Evolutionary conservation across 176 grass and related monocot species (phyloP).

Genomic region (Ensete ventricosum): DNA sequence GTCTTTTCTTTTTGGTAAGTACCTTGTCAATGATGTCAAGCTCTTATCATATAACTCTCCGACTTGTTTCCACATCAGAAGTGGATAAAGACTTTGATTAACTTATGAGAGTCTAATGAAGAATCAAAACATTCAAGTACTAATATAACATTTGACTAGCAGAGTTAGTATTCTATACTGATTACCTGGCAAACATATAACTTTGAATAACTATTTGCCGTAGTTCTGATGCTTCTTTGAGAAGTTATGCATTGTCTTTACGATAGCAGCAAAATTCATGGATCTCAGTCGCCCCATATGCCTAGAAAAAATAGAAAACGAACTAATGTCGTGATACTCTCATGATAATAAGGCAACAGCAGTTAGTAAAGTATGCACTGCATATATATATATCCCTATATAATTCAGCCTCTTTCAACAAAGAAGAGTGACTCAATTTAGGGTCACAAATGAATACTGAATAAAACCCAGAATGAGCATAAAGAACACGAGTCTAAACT

Average conservation of each 20-base stretch:
- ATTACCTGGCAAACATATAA: background rate
- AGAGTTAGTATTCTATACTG: background rate
- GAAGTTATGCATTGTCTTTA: conserved; percentile 73
- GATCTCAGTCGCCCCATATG: conserved; percentile 78
- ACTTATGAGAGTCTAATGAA: too few species aligned
- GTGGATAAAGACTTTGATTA: too few species aligned
- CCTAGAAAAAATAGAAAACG: conserved; percentile 32
- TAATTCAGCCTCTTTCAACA: background rate
- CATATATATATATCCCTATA: background rate
- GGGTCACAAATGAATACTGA: background rate
- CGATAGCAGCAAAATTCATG: conserved; percentile 55
- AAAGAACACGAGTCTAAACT: background rate
- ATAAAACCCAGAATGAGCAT: background rate
- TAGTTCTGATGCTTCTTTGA: conserved; percentile 93
- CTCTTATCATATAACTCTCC: too few species aligned
- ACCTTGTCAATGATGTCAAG: too few species aligned
- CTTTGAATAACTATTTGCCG: conserved; percentile 28
- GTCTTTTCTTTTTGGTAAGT: too few species aligned
- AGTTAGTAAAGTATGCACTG: background rate
- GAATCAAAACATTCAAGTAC: too few species aligned
- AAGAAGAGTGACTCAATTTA: background rate
- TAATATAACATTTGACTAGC: too few species aligned
- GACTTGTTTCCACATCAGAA: too few species aligned
- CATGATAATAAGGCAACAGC: background rate
- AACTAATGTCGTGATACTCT: background rate